Evolutionary conservation across 768 basidiomycete species (phyloP), one percentile per base, ranked within the genome.

Genomic region (Phylloporus sp.): DNA sequence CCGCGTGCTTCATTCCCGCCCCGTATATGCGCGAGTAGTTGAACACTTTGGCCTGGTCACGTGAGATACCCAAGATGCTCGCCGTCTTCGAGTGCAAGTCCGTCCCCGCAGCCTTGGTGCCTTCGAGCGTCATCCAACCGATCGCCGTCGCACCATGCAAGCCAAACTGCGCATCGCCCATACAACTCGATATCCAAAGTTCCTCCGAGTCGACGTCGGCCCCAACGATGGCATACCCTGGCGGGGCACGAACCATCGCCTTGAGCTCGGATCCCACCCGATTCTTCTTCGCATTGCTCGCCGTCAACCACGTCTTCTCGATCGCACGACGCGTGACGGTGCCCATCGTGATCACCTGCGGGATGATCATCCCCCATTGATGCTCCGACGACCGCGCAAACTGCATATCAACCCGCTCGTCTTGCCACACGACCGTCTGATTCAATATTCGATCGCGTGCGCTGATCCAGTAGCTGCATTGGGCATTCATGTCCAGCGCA

Each of bases 121-220:
- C 94, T 65, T 98, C 96, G 23, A 99, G 77, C 14, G 94, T 97
- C 95, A 99, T 98, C 95, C 95, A 98, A 4, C 96, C 95, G 34
- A 99, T 82, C 2, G 95, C 93, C 3, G 93, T 94, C 10, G 93
- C 91, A 10, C 95, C 95, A 56, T 99, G 94, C 47, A 95, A 64
- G 9, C 95, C 96, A 64, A 99, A 96, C 66, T 99, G 95, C 0
- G 93, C 90, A 60, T 98, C 96, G 1, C 95, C 95, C 90, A 98
- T 95, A 49, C 91, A 90, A 59, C 90, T 93, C 17, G 94, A 95
- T 54, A 98, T 98, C 96, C 96, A 98, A 20, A 99, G 73, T 66
- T 99, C 96, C 69, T 98, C 95, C 38, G 92, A 95, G 66, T 99
- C 96, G 20, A 99, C 96, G 64, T 99, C 96, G 0, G 96, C 96